phyloP scores from a whole-genome alignment of 78 protist genomes.

The Kipferlia bialata region DNA sequence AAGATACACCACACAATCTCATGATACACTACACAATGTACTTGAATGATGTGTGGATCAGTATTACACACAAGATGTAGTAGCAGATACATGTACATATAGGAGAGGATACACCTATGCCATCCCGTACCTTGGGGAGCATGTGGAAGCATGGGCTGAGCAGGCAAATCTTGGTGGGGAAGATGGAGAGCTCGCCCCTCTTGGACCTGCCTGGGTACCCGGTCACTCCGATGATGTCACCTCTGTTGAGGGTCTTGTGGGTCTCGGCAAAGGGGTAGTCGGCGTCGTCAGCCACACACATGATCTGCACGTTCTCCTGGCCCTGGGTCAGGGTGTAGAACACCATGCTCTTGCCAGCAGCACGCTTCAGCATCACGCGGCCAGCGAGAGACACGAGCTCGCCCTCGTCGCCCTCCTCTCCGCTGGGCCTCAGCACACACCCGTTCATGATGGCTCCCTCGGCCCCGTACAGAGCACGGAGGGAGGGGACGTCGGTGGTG shows the following conservation, averaged over 20 bases:
- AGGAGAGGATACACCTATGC: background rate
- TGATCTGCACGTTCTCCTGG: background rate
- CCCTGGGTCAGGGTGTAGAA: slow-evolving; percentile 8
- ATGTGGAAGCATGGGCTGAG: slow-evolving; percentile 91
- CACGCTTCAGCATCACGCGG: slow-evolving; percentile 15
- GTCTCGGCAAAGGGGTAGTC: background rate
- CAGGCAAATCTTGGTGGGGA: slow-evolving; percentile 50
- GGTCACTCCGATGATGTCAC: slow-evolving; percentile 89
- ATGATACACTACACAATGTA: too few relatives aligned
- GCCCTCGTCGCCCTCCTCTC: too few relatives aligned
- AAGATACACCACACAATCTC: too few relatives aligned
- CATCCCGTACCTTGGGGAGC: slow-evolving; percentile 54
- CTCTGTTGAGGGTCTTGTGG: slow-evolving; percentile 55
- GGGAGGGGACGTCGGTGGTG: too few relatives aligned
- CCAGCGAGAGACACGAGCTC: slow-evolving; percentile 11
- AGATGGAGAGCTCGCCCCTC: slow-evolving; percentile 85
- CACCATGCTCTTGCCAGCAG: slow-evolving; percentile 22
- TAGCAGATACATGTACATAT: too few relatives aligned
- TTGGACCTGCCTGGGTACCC: slow-evolving; percentile 78
- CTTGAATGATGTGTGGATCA: too few relatives aligned
- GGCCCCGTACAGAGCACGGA: too few relatives aligned
- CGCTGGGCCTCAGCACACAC: too few relatives aligned
- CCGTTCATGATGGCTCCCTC: too few relatives aligned
- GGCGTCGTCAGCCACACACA: background rate
- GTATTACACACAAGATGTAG: too few relatives aligned